A percentile compares a stretch with the other conserved stretches of the same genome.
Evolutionary conservation across 306 rosid species (phyloP).

Genomic region (Oemleria cerasiformis): DNA sequence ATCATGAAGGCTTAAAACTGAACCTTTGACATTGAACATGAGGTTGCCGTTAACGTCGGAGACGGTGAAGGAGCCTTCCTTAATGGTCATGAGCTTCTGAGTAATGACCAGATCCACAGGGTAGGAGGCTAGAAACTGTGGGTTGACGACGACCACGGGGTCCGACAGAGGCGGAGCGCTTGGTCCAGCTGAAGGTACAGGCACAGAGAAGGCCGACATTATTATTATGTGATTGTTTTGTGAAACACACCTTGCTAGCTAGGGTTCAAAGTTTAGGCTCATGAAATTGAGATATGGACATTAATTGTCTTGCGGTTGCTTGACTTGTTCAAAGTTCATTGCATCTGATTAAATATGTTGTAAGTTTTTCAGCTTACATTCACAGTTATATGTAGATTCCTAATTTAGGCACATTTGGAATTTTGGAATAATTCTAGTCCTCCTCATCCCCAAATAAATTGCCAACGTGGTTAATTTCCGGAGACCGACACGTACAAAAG

Average conservation of each 20-base stretch:
- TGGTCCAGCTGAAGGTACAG: slow-evolving; percentile 6
- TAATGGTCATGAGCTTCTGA: slow-evolving; percentile 30
- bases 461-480: no score
- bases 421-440: no score
- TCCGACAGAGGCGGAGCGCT: slow-evolving; percentile 14
- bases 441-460: no score
- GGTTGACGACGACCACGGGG: slow-evolving; percentile 27
- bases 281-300: no score
- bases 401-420: no score
- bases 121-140: slow-evolving; percentile 30
- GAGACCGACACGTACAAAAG: neutral
- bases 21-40: slow-evolving; percentile 38
- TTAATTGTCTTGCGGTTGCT: neutral
- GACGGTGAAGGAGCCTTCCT: slow-evolving; percentile 35
- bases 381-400: no score
- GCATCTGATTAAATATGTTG: neutral
- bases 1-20: slow-evolving; percentile 35
- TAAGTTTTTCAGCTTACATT: neutral
- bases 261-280: no score
- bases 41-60: slow-evolving; percentile 33
- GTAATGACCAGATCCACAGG: slow-evolving; percentile 33
- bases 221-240: neutral
- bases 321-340: neutral
- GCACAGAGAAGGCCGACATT: slow-evolving; percentile 4
- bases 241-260: neutral